Conservation (phyloP, 768 basidiomycete species). For the Leccinum boreale region DNA sequence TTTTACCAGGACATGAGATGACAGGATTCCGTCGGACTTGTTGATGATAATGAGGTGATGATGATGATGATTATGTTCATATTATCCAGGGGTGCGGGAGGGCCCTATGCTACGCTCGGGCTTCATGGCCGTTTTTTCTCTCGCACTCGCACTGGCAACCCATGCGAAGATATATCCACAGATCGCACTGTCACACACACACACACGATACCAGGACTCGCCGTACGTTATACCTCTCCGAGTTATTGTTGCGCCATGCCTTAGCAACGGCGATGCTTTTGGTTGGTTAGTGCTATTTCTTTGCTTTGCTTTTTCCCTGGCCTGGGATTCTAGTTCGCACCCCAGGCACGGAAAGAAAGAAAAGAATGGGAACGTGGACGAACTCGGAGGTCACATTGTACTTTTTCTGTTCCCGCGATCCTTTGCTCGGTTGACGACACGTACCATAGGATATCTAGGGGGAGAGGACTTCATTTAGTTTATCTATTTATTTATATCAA, state of each 20-base stretch:
- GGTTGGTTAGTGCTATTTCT: not conserved
- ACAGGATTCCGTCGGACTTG: not conserved
- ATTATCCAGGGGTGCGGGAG: not conserved
- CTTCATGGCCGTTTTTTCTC: not conserved
- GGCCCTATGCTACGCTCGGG: not conserved
- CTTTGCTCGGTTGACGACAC: not conserved
- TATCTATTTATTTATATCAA: not conserved
- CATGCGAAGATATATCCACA: not conserved
- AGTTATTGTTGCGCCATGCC: not conserved
- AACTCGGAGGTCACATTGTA: not conserved
- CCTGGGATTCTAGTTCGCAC: not conserved
- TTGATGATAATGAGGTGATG: not conserved
- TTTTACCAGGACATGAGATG: not conserved
- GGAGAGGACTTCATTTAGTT: not conserved
- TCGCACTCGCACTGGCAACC: not conserved
- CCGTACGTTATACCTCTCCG: not conserved
- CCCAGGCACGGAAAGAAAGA: not conserved
- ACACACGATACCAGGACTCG: not conserved
- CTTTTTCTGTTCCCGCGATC: not conserved
- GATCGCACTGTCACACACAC: not conserved
- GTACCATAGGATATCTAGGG: not conserved
- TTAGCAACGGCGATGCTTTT: not conserved
- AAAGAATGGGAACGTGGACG: not conserved
- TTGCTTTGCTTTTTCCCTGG: not conserved
- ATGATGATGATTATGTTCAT: not conserved